Evolutionary conservation across 257 asterid species (phyloP).

Genomic region (Scutellaria barbata): DNA sequence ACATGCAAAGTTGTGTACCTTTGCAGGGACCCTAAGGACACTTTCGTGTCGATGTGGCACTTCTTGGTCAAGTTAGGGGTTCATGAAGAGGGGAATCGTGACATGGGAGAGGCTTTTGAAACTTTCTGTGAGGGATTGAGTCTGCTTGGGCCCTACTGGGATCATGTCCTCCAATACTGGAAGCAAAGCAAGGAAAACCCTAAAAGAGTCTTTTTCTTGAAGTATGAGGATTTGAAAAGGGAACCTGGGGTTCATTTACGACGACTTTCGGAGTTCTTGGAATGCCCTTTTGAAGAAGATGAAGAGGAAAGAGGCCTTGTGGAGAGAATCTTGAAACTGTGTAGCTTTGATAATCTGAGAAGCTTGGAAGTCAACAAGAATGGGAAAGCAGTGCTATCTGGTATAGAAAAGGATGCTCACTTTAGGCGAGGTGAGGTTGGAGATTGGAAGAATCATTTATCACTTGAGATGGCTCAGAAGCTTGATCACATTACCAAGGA

Average conservation of each 20-base stretch:
- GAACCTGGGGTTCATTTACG: background rate
- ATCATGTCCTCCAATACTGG: background rate
- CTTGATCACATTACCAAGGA: no score
- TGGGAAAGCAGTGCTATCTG: background rate
- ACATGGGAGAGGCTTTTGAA: background rate
- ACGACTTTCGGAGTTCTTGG: background rate
- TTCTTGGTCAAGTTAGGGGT: background rate
- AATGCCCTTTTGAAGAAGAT: background rate
- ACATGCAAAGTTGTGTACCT: background rate
- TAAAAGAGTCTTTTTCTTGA: background rate
- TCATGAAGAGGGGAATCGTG: background rate
- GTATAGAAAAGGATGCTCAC: no score
- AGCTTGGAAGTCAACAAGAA: background rate
- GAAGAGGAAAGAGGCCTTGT: background rate
- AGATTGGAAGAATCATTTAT: no score
- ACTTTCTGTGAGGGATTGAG: background rate
- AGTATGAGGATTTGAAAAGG: background rate
- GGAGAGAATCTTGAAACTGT: background rate
- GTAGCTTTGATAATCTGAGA: background rate
- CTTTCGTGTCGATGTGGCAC: background rate
- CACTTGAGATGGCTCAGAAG: no score
- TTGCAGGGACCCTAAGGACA: constrained; percentile 1
- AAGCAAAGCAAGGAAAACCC: background rate
- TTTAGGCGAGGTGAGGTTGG: no score
- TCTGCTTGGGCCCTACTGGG: background rate